phyloP scores from a whole-genome alignment of 2,329 filamentous ascomycete genomes.

The Xylariaceae sp. region DNA sequence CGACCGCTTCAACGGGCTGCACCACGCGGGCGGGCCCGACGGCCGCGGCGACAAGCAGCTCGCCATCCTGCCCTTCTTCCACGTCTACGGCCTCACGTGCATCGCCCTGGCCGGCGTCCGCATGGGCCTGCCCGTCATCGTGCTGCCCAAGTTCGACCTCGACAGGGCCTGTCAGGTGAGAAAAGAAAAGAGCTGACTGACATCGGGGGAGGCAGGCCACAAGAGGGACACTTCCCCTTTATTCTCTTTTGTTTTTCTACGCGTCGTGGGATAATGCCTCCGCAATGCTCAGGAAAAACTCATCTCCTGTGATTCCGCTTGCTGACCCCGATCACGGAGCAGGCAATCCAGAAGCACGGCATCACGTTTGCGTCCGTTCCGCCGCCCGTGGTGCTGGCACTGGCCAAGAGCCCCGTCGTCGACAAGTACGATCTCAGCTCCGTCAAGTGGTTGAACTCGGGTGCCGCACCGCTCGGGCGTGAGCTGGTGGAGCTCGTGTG shows the following conservation, averaged over 20 bases:
- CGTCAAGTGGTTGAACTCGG: slow-evolving; percentile 78
- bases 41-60: slow-evolving; percentile 65
- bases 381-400: slow-evolving; percentile 72
- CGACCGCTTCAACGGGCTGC: slow-evolving; percentile 49
- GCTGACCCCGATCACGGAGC: no score
- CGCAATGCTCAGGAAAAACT: no score
- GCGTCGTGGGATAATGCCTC: no score
- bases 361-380: slow-evolving; percentile 78
- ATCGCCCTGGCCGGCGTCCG: slow-evolving; percentile 63
- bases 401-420: slow-evolving; percentile 73
- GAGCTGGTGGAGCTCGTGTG: slow-evolving; percentile 75
- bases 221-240: no score
- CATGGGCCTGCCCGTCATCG: slow-evolving; percentile 56
- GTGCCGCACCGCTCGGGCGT: slow-evolving; percentile 73
- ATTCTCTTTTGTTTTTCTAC: no score
- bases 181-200: no score
- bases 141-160: slow-evolving; percentile 76
- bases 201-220: no score
- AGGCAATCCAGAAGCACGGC: slow-evolving; percentile 64
- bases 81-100: slow-evolving; percentile 76
- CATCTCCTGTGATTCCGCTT: no score
- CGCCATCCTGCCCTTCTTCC: slow-evolving; percentile 81
- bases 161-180: slow-evolving; percentile 70
- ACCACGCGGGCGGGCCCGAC: slow-evolving; percentile 46
- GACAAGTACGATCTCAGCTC: slow-evolving; percentile 73